Conservation (phyloP, 192 early-diverging fungal genomes). For the Mortierella hygrophila region DNA sequence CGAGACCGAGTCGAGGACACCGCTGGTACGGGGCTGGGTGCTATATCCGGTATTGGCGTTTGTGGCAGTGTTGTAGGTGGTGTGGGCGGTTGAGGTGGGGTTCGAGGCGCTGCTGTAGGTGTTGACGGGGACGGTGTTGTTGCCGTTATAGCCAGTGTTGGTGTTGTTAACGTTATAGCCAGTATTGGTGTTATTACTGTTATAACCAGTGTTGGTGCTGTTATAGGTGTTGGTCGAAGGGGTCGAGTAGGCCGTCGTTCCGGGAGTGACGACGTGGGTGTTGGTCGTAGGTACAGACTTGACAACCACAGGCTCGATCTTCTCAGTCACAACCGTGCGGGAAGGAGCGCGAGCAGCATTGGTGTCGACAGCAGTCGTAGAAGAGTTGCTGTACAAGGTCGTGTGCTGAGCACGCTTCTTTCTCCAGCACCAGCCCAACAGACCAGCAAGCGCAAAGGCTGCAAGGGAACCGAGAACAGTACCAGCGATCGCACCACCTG, state of each 20-base stretch:
- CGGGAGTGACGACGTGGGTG: not conserved
- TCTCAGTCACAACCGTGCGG: conserved; percentile 51
- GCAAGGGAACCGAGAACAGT: conserved; percentile 34
- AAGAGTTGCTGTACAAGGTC: conserved; percentile 6
- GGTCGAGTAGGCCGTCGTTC: not conserved
- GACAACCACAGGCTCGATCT: conserved; percentile 54
- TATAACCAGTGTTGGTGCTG: not conserved
- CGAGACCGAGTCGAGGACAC: not conserved
- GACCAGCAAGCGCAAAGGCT: conserved; percentile 8
- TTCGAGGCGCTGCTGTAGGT: not conserved
- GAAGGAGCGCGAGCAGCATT: conserved; percentile 12
- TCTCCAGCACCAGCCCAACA: conserved; percentile 49
- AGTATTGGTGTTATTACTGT: not conserved
- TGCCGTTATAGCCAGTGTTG: not conserved
- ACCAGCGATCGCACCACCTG: conserved; percentile 41
- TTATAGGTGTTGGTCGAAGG: not conserved
- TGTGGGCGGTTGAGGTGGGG: conserved; percentile 1
- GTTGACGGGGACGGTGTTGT: not conserved
- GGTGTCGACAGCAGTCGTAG: not conserved
- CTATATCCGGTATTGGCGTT: conserved; percentile 9
- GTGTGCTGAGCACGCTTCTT: conserved; percentile 33
- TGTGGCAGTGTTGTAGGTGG: not conserved
- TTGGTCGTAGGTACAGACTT: conserved; percentile 18
- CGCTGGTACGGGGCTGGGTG: conserved; percentile 27
- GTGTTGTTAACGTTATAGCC: not conserved